Percentiles rank a stretch among this genome's conserved stretches.
Evolutionary conservation across 805 yeast genomes (phyloP).

Genomic region (Monosporozyma unispora): DNA sequence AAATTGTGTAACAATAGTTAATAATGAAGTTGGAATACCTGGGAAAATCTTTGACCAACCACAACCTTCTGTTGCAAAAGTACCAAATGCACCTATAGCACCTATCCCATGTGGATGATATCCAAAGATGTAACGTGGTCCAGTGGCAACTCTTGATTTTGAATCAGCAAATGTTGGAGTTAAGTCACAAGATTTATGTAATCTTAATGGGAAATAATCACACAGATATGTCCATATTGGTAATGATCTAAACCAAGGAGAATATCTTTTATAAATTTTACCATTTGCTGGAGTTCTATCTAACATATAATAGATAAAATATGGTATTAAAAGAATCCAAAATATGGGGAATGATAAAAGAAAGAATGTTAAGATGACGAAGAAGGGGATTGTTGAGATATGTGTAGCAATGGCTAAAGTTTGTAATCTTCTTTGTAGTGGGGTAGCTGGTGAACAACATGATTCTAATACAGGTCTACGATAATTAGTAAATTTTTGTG

Average conservation of each 20-base stretch:
- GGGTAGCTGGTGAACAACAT: slow-evolving; percentile 47
- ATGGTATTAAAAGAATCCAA: slow-evolving; percentile 64
- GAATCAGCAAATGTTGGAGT: slow-evolving; percentile 56
- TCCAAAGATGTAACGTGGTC: slow-evolving; percentile 79
- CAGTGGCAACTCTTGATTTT: slow-evolving; percentile 34
- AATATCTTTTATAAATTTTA: slow-evolving; percentile 46
- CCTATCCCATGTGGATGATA: slow-evolving; percentile 96
- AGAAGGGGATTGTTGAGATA: slow-evolving; percentile 52
- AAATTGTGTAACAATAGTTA: slow-evolving; percentile 80
- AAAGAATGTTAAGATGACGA: slow-evolving; percentile 43
- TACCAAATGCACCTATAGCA: slow-evolving; percentile 83
- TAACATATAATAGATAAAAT: slow-evolving; percentile 46
- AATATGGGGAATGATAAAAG: slow-evolving; percentile 48
- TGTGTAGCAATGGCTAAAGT: slow-evolving; percentile 69
- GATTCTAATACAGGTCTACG: slow-evolving; percentile 5
- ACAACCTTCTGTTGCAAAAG: slow-evolving; percentile 74
- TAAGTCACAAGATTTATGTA: slow-evolving; percentile 60
- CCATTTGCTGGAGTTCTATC: slow-evolving; percentile 76
- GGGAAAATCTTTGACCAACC: slow-evolving; percentile 63
- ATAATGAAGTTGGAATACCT: slow-evolving; percentile 67
- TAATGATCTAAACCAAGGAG: slow-evolving; percentile 47
- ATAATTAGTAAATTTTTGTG: not conserved
- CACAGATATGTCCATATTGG: slow-evolving; percentile 64
- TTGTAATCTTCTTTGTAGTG: slow-evolving; percentile 49
- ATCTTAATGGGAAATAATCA: slow-evolving; percentile 67